Percentiles rank a stretch among this genome's conserved stretches.
Evolutionary conservation across 345 rosid species (phyloP).

Genomic region (Hypericum perforatum): DNA sequence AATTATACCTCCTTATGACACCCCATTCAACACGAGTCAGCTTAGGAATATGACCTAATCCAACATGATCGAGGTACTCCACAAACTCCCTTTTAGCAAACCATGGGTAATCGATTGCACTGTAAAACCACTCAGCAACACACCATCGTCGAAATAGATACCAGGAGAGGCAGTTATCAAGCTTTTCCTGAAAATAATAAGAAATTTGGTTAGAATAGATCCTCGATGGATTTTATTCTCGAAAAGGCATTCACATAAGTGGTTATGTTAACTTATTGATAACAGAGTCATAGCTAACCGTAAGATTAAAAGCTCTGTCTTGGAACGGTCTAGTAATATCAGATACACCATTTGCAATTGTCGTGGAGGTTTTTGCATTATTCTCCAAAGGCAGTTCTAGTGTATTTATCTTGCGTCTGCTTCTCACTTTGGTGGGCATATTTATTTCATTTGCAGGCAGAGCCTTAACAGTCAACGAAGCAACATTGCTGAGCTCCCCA

Average conservation of each 20-base stretch:
- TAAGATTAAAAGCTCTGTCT: conserved; percentile 26
- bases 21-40: conserved; percentile 98
- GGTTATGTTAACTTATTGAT: conserved; percentile 3
- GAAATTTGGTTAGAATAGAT: conserved; percentile 12
- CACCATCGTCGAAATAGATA: conserved; percentile 77
- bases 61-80: conserved; percentile 85
- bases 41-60: conserved; percentile 88
- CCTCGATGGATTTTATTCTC: background rate
- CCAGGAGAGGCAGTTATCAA: conserved; percentile 51
- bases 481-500: conserved; percentile 35
- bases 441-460: conserved; percentile 30
- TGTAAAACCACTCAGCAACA: conserved; percentile 84
- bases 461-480: conserved; percentile 31
- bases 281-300: conserved; percentile 26
- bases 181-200: conserved; percentile 22
- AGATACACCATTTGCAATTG: conserved; percentile 26
- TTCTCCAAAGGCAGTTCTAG: conserved; percentile 31
- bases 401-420: conserved; percentile 47
- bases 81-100: conserved; percentile 94
- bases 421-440: conserved; percentile 60
- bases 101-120: conserved; percentile 96
- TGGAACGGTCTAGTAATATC: conserved; percentile 21
- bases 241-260: conserved; percentile 11
- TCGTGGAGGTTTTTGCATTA: conserved; percentile 25
- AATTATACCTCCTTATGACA: conserved; percentile 73